Base-by-base conservation (phyloP, 352 stramenopile species). In the Poterioochromonas sp. region DNA sequence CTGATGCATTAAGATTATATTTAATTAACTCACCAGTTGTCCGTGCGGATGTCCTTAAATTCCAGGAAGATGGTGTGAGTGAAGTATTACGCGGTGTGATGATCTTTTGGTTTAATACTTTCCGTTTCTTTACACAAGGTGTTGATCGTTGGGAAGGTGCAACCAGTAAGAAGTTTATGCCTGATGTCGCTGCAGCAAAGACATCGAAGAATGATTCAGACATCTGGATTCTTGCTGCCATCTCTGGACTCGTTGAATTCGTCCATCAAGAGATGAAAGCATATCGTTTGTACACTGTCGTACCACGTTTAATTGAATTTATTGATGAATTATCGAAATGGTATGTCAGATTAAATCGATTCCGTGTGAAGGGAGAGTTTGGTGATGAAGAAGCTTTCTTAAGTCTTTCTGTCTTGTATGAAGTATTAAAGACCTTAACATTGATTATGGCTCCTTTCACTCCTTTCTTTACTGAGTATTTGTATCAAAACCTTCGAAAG, bases 1-100 rank as follows among this genome's bases (percentile, higher is more conserved):
- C 96, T 29, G 96, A 99, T 85, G 95, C 96, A 0, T 85, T 99
- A 80, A 88, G 96, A 80, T 90, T 99, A 82, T 99, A 99, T 87
- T 89, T 99, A 70, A 99, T 99, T 86, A 98, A 99, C 86, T 99
- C 94, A 73, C 96, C 96, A 1, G 95, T 98, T n/a, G 96, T 99
- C 76, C 93, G 95, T 63, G 96, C 95, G 15, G 96, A 99, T 84
- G 91, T 94, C 34, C 84, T 99, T 0, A 95, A 96, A 73, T 99
- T 99, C 85, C 87, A 95, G 80, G 90, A 98, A 64, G 81, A 86
- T 15, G 95, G 95, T 73, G 95, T 99, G 18, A 86, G 97, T 79
- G 90, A 93, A 76, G 94, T 99, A 40, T 92, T 99, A 79, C 96
- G 96, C 80, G 94, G 99, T 73, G 91, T 99, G 34, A 97, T 99